Conservation (phyloP, 352 stramenopile genomes). For the Pythium sp. region DNA sequence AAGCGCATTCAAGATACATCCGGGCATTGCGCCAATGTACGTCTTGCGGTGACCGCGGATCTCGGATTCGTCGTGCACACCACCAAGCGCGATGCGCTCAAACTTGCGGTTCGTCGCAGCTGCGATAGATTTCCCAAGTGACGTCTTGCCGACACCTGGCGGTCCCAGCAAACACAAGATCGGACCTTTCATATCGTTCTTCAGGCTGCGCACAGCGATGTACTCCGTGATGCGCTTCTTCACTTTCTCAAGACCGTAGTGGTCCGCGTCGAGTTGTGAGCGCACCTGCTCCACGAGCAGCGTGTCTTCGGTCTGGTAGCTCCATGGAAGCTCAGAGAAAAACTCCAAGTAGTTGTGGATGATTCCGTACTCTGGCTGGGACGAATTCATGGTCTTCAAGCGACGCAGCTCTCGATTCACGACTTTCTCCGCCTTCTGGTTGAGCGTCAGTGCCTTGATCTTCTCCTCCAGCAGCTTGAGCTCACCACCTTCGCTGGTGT, state of each 20-base stretch:
- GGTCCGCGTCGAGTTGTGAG: slow-evolving; percentile 67
- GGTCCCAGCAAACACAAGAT: slow-evolving; percentile 89
- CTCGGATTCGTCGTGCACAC: slow-evolving; percentile 81
- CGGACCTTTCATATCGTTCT: slow-evolving; percentile 78
- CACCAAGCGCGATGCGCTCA: slow-evolving; percentile 69
- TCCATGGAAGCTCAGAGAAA: slow-evolving; percentile 74
- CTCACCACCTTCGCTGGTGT: slow-evolving; percentile 38
- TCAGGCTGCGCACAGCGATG: slow-evolving; percentile 80
- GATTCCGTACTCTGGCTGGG: slow-evolving; percentile 75
- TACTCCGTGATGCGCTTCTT: slow-evolving; percentile 88
- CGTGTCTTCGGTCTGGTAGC: slow-evolving; percentile 46
- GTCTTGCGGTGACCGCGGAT: slow-evolving; percentile 85
- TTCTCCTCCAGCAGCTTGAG: slow-evolving; percentile 62
- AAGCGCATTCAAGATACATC: slow-evolving; percentile 78
- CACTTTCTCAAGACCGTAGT: slow-evolving; percentile 81
- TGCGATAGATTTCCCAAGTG: slow-evolving; percentile 77
- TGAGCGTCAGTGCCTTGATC: slow-evolving; percentile 45
- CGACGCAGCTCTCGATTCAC: slow-evolving; percentile 57
- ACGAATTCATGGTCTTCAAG: slow-evolving; percentile 74
- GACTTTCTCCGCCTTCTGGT: slow-evolving; percentile 56
- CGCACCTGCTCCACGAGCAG: slow-evolving; percentile 54
- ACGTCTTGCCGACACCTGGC: slow-evolving; percentile 84
- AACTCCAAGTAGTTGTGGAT: slow-evolving; percentile 84
- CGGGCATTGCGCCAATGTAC: slow-evolving; percentile 86
- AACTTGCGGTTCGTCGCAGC: slow-evolving; percentile 73